phyloP scores from a whole-genome alignment of 2,329 filamentous ascomycete genomes.

The Coniella lustricola region DNA sequence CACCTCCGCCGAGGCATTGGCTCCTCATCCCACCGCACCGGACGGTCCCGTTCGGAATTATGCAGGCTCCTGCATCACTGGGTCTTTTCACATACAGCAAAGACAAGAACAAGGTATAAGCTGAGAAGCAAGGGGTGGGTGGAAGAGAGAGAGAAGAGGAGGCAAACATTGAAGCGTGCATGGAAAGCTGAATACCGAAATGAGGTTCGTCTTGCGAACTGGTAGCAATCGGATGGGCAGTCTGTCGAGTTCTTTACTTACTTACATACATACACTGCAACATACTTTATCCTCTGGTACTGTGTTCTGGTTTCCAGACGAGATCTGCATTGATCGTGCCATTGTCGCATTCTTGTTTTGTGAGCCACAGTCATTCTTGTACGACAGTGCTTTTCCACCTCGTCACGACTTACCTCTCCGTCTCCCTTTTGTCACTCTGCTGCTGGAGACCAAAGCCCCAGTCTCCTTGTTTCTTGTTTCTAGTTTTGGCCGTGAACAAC shows the following conservation, averaged over 20 bases:
- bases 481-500: too few species aligned
- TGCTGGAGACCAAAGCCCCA: too few species aligned
- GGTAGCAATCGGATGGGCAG: too few species aligned
- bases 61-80: neutral
- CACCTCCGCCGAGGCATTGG: neutral
- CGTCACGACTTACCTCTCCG: too few species aligned
- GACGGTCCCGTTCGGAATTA: neutral
- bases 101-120: neutral
- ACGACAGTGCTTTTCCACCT: too few species aligned
- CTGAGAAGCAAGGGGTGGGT: neutral
- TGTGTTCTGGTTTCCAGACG: too few species aligned
- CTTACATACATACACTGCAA: neutral
- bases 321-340: too few species aligned
- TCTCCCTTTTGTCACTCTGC: too few species aligned
- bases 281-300: neutral
- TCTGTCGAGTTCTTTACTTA: neutral
- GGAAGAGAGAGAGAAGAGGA: too few species aligned
- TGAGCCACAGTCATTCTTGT: too few species aligned
- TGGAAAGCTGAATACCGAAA: neutral
- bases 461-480: too few species aligned
- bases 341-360: too few species aligned
- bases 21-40: neutral
- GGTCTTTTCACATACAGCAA: neutral
- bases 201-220: neutral
- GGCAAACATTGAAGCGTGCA: neutral